Evolutionary conservation across 2,329 filamentous ascomycete species (phyloP).

Genomic region (Conoideocrella luteorostrata): DNA sequence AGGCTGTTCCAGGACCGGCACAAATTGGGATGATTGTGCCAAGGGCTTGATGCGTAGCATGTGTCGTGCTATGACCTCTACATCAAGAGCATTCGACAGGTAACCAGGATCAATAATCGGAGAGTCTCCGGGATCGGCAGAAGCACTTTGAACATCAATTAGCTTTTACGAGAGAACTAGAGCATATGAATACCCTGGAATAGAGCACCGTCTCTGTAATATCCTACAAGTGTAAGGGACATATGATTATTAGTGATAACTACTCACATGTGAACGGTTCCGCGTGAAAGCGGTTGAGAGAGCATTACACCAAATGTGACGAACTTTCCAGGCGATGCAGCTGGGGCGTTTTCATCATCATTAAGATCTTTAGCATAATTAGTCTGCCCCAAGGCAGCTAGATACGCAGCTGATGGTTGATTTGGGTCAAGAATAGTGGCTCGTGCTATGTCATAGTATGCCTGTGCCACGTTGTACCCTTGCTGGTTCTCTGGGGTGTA

Average conservation of each 20-base stretch:
- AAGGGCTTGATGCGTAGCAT: conserved; percentile 18
- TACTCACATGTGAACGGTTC: conserved; percentile 47
- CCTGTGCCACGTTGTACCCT: not conserved
- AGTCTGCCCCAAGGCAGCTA: not conserved
- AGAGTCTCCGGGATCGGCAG: conserved; percentile 31
- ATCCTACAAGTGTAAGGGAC: too few relatives aligned
- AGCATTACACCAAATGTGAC: conserved; percentile 49
- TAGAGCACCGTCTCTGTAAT: too few relatives aligned
- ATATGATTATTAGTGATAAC: too few relatives aligned
- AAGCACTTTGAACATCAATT: conserved; percentile 11
- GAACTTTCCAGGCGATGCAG: conserved; percentile 1
- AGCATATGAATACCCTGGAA: too few relatives aligned
- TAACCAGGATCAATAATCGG: conserved; percentile 51
- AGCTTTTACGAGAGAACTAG: too few relatives aligned
- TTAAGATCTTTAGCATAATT: not conserved
- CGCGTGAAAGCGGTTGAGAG: conserved; percentile 54
- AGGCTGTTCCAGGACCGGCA: not conserved
- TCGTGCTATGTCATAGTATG: not conserved
- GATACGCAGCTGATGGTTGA: not conserved
- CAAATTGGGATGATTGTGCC: conserved; percentile 3
- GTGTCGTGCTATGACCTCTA: conserved; percentile 42
- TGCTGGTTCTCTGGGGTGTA: not conserved
- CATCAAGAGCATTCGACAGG: conserved; percentile 48
- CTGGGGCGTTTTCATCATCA: not conserved
- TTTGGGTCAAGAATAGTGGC: not conserved